Base-by-base conservation (phyloP, 2,329 filamentous ascomycete genomes). In the Ophiocordyceps camponoti-saundersi region DNA sequence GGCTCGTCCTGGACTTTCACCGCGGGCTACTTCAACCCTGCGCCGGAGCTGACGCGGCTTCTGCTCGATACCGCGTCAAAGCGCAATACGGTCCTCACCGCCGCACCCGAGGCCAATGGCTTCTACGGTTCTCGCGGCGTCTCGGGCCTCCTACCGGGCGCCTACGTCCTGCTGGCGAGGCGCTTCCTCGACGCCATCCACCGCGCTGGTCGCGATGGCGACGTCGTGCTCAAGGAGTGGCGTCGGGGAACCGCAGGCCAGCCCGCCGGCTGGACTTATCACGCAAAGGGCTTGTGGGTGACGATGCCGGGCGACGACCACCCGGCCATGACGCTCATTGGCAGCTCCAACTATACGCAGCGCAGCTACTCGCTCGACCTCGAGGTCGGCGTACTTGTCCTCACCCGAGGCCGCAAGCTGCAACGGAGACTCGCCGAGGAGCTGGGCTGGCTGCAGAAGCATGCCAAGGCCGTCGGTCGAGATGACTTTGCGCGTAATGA, bases 1-100 rank as follows among this genome's bases (percentile, higher is more conserved):
- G 73, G 77, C 32, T 85, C 84, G 0, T 82, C 79, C 15, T 98
- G 92, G 92, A 92, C 87, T 0, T 96, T 98, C 62, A 96, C 92
- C 1, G 92, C 92, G 0, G 92, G 92, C 46, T 98, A 98, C 67
- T 98, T 98, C 69, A 98, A 98, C 67, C 94, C 94, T 48, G 88
- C 88, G 7, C 83, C 88, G 0, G 79, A 81, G 4, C 76, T 96
- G 20, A 89, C 85, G 2, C 76, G 80, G 39, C 75, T 95, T 1
- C 71, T 98, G 0, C 78, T 98, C 30, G 70, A 73, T 7, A 88
- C 86, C 0, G 75, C 79, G 1, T 83, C 81, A 0, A 64, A 66
- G 1, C 72, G 71, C 41, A 92, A 87, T 50, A 89, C 83, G 0
- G 85, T 98, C 21, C 82, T 98, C 47, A 95, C 92, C 0, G 92